A percentile compares a stretch with the other conserved stretches of the same genome.
Evolutionary conservation across 306 rosid genomes (phyloP).

Genomic region (Clitoria ternatea): DNA sequence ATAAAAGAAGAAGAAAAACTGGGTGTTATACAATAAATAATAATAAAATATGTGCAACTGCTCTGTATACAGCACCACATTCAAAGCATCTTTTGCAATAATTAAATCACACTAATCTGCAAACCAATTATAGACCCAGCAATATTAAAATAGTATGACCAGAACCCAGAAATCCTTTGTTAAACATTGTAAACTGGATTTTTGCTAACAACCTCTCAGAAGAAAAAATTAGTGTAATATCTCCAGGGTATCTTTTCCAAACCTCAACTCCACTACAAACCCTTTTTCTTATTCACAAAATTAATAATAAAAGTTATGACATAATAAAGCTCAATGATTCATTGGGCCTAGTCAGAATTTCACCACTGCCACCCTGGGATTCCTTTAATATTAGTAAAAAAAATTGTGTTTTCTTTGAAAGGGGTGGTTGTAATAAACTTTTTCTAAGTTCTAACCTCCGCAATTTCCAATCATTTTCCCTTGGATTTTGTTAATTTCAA

Average conservation of each 20-base stretch:
- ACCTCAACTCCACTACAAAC: conserved; percentile 77
- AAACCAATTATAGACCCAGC: conserved; percentile 56
- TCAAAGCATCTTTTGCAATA: conserved; percentile 78
- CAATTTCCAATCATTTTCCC: background rate
- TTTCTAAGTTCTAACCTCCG: conserved; percentile 30
- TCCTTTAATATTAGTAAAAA: conserved; percentile 33
- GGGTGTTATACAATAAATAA: background rate
- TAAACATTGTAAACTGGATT: conserved; percentile 52
- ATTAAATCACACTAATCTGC: conserved; percentile 52
- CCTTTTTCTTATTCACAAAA: conserved; percentile 31
- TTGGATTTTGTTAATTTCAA: conserved; percentile 22
- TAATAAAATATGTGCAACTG: conserved; percentile 34
- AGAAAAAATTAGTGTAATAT: conserved; percentile 31
- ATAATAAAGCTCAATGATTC: conserved; percentile 57
- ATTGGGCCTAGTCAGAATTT: conserved; percentile 86
- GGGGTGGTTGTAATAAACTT: conserved; percentile 59
- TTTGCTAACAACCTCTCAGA: conserved; percentile 55
- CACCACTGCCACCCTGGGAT: conserved; percentile 90
- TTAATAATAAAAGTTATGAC: conserved; percentile 41
- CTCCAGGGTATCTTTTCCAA: conserved; percentile 60
- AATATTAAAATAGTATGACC: conserved; percentile 40
- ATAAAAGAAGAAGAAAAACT: background rate
- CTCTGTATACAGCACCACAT: conserved; percentile 55
- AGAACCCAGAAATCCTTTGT: conserved; percentile 45
- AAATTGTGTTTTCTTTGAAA: background rate